phyloP scores from a whole-genome alignment of 768 basidiomycete species.

The Kwoniella dendrophila region DNA sequence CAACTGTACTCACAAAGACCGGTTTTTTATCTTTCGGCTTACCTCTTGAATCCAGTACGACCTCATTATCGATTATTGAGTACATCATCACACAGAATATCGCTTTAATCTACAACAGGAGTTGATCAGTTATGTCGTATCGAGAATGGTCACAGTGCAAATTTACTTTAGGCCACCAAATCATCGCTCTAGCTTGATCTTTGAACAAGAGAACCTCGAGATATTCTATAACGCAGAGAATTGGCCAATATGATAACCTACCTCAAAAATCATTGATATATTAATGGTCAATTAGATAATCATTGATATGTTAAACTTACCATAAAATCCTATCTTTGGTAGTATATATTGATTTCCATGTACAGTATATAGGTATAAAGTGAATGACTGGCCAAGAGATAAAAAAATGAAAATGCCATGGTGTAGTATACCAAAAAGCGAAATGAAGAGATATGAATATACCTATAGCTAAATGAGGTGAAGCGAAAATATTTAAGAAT shows the following conservation, averaged over 20 bases:
- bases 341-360: constrained; percentile 19
- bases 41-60: constrained; percentile 14
- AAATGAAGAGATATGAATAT: constrained; percentile 30
- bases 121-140: neutral
- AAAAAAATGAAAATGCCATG: constrained; percentile 43
- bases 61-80: constrained; percentile 16
- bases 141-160: constrained; percentile 1
- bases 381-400: constrained; percentile 33
- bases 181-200: constrained; percentile 24
- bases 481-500: constrained; percentile 36
- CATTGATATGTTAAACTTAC: constrained; percentile 12
- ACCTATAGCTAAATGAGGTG: constrained; percentile 31
- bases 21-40: constrained; percentile 24
- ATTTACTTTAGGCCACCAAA: constrained; percentile 46
- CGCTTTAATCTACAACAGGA: constrained; percentile 30
- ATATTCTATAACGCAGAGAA: constrained; percentile 38
- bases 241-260: constrained; percentile 39
- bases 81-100: constrained; percentile 34
- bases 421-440: constrained; percentile 31
- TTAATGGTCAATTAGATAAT: neutral
- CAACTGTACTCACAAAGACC: constrained; percentile 17
- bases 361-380: constrained; percentile 29
- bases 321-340: constrained; percentile 27
- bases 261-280: neutral
- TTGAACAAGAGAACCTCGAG: constrained; percentile 39